Conservation (phyloP, 495 filamentous ascomycete genomes). For the Corynascus novoguineensis region DNA sequence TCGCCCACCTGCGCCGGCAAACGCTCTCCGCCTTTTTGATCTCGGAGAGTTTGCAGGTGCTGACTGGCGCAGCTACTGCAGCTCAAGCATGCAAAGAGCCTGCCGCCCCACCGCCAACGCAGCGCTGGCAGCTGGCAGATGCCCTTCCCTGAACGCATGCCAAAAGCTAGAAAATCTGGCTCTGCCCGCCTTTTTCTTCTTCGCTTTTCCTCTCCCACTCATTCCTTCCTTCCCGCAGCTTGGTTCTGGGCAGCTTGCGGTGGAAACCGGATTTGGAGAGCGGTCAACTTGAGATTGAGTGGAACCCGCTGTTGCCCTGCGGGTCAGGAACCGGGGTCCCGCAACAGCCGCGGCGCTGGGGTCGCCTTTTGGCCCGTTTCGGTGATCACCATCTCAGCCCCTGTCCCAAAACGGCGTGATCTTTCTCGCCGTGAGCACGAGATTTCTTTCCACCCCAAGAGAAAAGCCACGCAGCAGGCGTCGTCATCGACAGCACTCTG, state of each 20-base stretch:
- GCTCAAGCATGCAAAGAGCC: slow-evolving; percentile 10
- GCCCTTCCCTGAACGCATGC: slow-evolving; percentile 11
- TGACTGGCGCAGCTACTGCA: slow-evolving; percentile 1
- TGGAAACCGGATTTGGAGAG: slow-evolving; percentile 8
- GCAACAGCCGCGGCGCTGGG: slow-evolving; percentile 7
- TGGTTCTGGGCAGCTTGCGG: not conserved
- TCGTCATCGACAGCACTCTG: slow-evolving; percentile 1
- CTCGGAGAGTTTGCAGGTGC: not conserved
- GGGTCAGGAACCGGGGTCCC: slow-evolving; percentile 15
- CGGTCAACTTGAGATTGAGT: slow-evolving; percentile 3
- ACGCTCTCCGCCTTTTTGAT: slow-evolving; percentile 11
- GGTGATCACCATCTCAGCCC: slow-evolving; percentile 19
- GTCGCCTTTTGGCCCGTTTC: slow-evolving; percentile 15
- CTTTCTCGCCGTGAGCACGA: not conserved
- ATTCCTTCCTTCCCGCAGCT: not conserved
- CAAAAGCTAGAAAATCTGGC: slow-evolving; percentile 7
- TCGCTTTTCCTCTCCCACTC: not conserved
- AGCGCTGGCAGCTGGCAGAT: slow-evolving; percentile 16
- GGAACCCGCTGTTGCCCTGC: slow-evolving; percentile 3
- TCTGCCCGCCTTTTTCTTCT: slow-evolving; percentile 8
- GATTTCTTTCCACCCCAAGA: not conserved
- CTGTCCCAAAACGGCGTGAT: slow-evolving; percentile 14
- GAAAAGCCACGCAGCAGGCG: slow-evolving; percentile 1
- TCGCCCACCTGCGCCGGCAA: not conserved
- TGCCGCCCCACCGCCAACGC: slow-evolving; percentile 31